These are phyloP conservation scores for Backusella tarrabulga DNA, from an alignment of 192 early-diverging fungal species.

Conservation along the genomic window DNA sequence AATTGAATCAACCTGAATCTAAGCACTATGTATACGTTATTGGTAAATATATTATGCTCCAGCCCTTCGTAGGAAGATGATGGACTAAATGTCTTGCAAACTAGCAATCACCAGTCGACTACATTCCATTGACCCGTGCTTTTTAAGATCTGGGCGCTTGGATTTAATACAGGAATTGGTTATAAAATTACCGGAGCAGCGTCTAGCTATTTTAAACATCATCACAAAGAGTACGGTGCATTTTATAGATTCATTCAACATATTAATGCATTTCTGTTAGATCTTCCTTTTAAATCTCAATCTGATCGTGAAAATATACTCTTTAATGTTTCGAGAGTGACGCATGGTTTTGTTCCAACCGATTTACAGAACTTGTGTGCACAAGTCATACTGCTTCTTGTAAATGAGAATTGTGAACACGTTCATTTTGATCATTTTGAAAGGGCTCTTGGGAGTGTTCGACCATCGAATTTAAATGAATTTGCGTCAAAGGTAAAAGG, in stretches of 20 bases:
- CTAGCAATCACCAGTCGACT: constrained; percentile 52
- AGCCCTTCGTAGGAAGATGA: no score
- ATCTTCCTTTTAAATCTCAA: constrained; percentile 45
- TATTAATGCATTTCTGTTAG: constrained; percentile 24
- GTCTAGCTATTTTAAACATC: constrained; percentile 38
- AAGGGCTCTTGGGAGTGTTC: constrained; percentile 39
- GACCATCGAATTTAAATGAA: constrained; percentile 59
- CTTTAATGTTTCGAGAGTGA: constrained; percentile 40
- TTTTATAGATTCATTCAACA: neutral
- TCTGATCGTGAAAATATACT: constrained; percentile 37
- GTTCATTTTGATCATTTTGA: constrained; percentile 41
- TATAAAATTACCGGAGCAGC: constrained; percentile 46
- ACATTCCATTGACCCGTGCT: constrained; percentile 45
- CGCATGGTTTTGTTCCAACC: constrained; percentile 80
- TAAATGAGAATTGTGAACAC: constrained; percentile 42
- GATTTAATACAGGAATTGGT: constrained; percentile 47
- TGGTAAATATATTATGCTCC: constrained; percentile 25
- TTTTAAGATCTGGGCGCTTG: constrained; percentile 61
- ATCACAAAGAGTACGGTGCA: constrained; percentile 38
- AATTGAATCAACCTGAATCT: constrained; percentile 26
- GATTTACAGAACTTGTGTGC: constrained; percentile 73
- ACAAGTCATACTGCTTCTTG: constrained; percentile 43
- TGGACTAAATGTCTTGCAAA: neutral
- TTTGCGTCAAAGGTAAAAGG: constrained; percentile 41
- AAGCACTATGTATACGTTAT: constrained; percentile 43